These are phyloP conservation scores for Neltuma alba DNA, from an alignment of 306 rosid species.

Conservation along the genomic window DNA sequence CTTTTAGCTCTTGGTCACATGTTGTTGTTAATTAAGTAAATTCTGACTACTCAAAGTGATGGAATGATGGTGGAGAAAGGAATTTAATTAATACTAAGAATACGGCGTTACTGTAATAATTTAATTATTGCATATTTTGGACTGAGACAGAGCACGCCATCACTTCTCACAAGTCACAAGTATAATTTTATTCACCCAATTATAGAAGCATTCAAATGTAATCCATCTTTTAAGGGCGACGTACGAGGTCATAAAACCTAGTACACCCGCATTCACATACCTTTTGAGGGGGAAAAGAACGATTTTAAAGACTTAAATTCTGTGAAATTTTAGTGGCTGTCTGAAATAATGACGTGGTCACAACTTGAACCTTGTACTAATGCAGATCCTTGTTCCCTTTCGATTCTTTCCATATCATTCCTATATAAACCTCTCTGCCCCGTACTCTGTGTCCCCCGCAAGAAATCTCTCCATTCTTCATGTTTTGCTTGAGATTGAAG, in stretches of 20 bases:
- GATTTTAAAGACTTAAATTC: not conserved
- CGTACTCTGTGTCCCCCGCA: not conserved
- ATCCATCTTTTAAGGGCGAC: not conserved
- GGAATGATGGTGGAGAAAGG: not conserved
- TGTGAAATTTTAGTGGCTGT: not conserved
- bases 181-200: not conserved
- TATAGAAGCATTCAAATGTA: not conserved
- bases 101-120: no score
- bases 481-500: no score
- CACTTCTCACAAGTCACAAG: no score
- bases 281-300: not conserved
- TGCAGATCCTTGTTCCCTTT: not conserved
- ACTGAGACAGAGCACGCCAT: no score
- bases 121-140: no score
- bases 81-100: no score
- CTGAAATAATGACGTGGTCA: not conserved
- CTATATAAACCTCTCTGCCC: constrained; percentile 42
- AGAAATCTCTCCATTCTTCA: not conserved
- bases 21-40: not conserved
- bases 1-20: not conserved
- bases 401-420: constrained; percentile 1
- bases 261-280: no score
- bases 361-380: not conserved
- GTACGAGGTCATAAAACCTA: not conserved
- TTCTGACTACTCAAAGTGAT: not conserved